phyloP scores from a whole-genome alignment of 208 protist species.

The Plasmodiophora brassicae region DNA sequence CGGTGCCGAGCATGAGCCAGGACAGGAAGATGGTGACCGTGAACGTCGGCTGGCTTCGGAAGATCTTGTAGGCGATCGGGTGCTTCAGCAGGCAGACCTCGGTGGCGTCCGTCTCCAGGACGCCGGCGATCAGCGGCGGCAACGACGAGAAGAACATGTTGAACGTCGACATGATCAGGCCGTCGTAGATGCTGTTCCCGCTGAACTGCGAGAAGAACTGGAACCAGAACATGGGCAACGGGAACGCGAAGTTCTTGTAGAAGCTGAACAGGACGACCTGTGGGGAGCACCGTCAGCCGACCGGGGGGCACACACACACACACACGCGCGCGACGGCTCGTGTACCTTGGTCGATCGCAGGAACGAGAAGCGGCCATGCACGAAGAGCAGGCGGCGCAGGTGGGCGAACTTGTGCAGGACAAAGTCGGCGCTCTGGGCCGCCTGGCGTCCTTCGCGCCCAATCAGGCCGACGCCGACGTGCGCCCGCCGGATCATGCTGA shows the following conservation, averaged over 20 bases:
- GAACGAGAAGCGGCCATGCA: constrained; percentile 76
- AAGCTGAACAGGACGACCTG: constrained; percentile 36
- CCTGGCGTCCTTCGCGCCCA: constrained; percentile 93
- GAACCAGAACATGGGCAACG: not conserved
- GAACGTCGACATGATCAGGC: constrained; percentile 36
- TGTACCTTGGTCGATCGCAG: constrained; percentile 46
- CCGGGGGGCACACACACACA: not conserved
- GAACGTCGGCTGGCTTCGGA: not conserved
- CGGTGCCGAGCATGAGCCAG: not conserved
- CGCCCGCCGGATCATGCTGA: constrained; percentile 86
- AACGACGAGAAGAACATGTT: constrained; percentile 41
- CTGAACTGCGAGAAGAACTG: constrained; percentile 15
- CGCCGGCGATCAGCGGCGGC: constrained; percentile 14
- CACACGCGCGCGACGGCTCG: constrained; percentile 78
- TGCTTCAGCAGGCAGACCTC: constrained; percentile 19
- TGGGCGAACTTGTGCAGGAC: constrained; percentile 78
- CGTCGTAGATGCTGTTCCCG: constrained; percentile 31
- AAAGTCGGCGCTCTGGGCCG: constrained; percentile 92
- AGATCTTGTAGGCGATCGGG: constrained; percentile 31
- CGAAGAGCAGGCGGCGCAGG: constrained; percentile 59
- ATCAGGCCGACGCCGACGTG: constrained; percentile 93
- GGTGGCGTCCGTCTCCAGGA: constrained; percentile 39
- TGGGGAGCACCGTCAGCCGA: not conserved
- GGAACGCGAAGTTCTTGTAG: constrained; percentile 41
- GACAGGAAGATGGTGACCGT: not conserved